Percentiles rank a stretch among this genome's conserved stretches.
Conservation (phyloP, 164 flowering plant genomes). For the Magnolia sinica region DNA sequence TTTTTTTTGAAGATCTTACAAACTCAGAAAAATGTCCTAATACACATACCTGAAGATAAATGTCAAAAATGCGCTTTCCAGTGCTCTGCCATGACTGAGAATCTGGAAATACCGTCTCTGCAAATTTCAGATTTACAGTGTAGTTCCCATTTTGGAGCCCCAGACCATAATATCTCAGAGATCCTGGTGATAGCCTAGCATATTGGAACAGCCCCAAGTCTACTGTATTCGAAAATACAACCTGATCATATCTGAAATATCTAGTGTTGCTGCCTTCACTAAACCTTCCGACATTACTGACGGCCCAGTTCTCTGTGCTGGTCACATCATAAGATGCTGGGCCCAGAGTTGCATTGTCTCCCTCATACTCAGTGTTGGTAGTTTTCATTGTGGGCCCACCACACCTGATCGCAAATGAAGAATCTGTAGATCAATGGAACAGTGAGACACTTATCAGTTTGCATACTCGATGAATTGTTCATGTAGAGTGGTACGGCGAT, state of each 20-base stretch:
- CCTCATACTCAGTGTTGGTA: constrained; percentile 34
- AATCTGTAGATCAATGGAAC: constrained; percentile 43
- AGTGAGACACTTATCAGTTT: not conserved
- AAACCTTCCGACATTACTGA: constrained; percentile 66
- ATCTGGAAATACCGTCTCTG: constrained; percentile 39
- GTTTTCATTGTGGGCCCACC: constrained; percentile 66
- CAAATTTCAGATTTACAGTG: constrained; percentile 62
- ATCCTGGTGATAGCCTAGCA: constrained; percentile 68
- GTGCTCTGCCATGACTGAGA: constrained; percentile 52
- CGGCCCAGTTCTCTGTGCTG: constrained; percentile 58
- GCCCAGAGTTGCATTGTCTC: constrained; percentile 55
- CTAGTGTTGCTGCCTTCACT: constrained; percentile 27
- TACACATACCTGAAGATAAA: constrained; percentile 70
- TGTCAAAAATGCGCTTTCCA: constrained; percentile 77
- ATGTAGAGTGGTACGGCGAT: not conserved
- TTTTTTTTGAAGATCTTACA: too few relatives aligned
- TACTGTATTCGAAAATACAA: constrained; percentile 54
- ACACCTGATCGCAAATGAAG: constrained; percentile 62
- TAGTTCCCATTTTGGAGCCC: constrained; percentile 88
- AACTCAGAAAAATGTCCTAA: not conserved
- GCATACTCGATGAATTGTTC: too few relatives aligned
- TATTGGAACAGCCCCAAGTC: constrained; percentile 71
- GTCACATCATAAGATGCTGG: constrained; percentile 63
- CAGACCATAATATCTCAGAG: constrained; percentile 78
- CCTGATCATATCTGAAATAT: constrained; percentile 23